phyloP scores from a whole-genome alignment of 352 stramenopile genomes.

The Pythium scleroteichum region DNA sequence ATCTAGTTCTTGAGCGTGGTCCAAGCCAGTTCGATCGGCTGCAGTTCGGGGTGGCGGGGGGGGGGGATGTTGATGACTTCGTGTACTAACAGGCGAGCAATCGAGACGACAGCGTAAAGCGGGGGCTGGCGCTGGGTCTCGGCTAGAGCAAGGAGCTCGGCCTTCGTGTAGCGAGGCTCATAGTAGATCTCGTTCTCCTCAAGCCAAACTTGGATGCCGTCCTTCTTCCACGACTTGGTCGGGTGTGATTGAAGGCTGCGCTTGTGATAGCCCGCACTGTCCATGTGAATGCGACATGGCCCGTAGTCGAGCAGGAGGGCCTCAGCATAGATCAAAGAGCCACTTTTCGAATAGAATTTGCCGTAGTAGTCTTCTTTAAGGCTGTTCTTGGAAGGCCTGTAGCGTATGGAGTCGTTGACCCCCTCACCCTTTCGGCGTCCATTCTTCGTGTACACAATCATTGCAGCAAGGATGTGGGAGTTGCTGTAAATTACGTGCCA shows the following conservation, averaged over 20 bases:
- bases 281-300: conserved; percentile 10
- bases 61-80: conserved; percentile 15
- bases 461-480: conserved; percentile 15
- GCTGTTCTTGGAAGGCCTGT: background rate
- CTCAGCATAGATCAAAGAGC: too few relatives aligned
- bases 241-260: conserved; percentile 1
- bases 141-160: background rate
- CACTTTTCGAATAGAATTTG: conserved; percentile 22
- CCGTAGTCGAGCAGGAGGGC: conserved; percentile 2
- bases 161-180: conserved; percentile 1
- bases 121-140: background rate
- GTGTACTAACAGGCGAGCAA: background rate
- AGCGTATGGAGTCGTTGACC: background rate
- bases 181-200: background rate
- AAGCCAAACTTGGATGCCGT: conserved; percentile 14
- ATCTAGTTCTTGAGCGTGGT: conserved; percentile 19
- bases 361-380: conserved; percentile 18
- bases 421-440: background rate
- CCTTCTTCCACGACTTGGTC: conserved; percentile 3
- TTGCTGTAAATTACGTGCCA: conserved; percentile 4
- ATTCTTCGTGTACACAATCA: conserved; percentile 5
- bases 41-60: conserved; percentile 14
- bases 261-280: conserved; percentile 18
- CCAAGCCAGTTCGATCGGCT: conserved; percentile 20
- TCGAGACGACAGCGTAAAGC: conserved; percentile 4